Base-by-base conservation (phyloP, 768 basidiomycete species). In the Postia placenta region DNA sequence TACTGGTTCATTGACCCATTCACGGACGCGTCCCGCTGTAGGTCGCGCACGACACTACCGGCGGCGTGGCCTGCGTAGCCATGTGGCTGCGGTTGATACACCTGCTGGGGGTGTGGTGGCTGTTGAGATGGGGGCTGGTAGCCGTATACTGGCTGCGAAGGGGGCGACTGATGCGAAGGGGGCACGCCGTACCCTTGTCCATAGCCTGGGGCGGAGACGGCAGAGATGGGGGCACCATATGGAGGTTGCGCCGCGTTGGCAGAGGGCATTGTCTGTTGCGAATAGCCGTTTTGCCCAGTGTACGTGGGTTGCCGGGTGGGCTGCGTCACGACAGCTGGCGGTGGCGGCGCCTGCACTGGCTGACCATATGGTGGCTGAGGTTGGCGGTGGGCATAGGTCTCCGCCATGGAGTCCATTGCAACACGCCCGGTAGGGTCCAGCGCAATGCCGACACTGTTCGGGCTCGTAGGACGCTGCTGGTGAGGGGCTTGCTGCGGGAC, bases 351-450 rank as follows among this genome's bases (percentile, higher is more conserved):
- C 12, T 23, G 42, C 11, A 50, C 53, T 19, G 58, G 52, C 42
- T 57, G 63, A 42, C 55, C 57, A 28, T 57, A 51, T 6, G 28
- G 33, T 4, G 52, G 57, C 2, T 17, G 45, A 15, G 46, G 52
- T 28, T 52, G 60, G 65, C 70, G 61, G 9, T 53, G 59, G 11
- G 53, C 51, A 56, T 69, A 72, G 15, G 58, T 52, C 52, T 77
- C 78, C 12, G 85, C 85, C 80, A 92, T 81, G 35, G 79, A 75
- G 65, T 95, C 93, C 52, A 85, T 80, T 28, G 85, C 70, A 4
- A 95, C 93, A 12, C 83, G 76, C 6, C 92, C 93, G 50, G 72
- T 79, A 0, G 85, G 82, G 54, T 91, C 92, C 2, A 95, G 71
- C 2, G 81, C 76, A 51, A 95, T 94, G 2, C 93, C 92, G 3